Conservation (phyloP, 1,284 basidiomycete species). For the Naganishia sp. region DNA sequence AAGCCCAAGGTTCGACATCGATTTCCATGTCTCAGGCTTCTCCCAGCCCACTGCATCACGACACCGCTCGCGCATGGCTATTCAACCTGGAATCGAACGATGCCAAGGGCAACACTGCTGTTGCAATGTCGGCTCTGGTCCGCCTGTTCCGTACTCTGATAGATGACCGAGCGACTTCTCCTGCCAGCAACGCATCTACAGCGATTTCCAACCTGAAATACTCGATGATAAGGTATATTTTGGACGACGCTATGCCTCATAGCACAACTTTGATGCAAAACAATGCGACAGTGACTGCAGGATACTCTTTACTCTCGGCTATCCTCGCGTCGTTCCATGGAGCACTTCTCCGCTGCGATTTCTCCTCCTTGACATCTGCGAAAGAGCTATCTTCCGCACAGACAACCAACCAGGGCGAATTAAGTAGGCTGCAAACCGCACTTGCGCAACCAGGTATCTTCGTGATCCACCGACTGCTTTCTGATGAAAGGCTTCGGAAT, state of each 20-base stretch:
- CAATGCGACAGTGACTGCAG: conserved; percentile 8
- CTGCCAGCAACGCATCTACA: conserved; percentile 3
- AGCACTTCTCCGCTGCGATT: conserved; percentile 18
- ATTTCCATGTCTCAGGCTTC: conserved; percentile 4
- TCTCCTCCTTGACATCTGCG: conserved; percentile 7
- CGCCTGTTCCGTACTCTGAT: conserved; percentile 26
- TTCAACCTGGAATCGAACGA: conserved; percentile 30
- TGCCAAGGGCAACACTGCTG: not conserved
- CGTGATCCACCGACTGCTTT: conserved; percentile 13
- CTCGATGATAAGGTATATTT: conserved; percentile 30
- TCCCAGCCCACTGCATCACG: not conserved
- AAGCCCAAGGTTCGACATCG: conserved; percentile 2
- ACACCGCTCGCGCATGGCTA: conserved; percentile 27
- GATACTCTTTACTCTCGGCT: conserved; percentile 23
- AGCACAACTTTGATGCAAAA: conserved; percentile 22
- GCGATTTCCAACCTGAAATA: conserved; percentile 8
- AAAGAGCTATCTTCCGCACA: conserved; percentile 14
- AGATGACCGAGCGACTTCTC: conserved; percentile 13
- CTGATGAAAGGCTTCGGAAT: conserved; percentile 21
- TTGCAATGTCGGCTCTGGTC: conserved; percentile 27
- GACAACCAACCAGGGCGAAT: conserved; percentile 2
- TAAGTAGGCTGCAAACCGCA: conserved; percentile 1
- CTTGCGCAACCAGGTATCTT: conserved; percentile 15
- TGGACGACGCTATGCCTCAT: conserved; percentile 23
- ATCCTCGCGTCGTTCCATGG: conserved; percentile 23